Base-by-base conservation (phyloP, 257 asterid genomes). In the Orobanche coerulescens region DNA sequence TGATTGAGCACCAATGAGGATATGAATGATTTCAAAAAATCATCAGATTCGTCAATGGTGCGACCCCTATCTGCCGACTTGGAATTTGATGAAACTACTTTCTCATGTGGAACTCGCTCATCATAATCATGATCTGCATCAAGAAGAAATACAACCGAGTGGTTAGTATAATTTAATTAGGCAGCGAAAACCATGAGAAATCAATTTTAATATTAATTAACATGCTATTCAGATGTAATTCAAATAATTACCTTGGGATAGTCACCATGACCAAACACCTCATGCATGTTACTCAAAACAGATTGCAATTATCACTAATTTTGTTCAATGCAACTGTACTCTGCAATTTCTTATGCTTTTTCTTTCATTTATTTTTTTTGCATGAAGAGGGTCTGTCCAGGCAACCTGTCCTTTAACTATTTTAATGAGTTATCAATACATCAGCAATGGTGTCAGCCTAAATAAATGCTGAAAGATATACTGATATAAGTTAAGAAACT, bases 1-100 rank as follows among this genome's bases (percentile, higher is more conserved):
- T 59, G 73, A 42, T 66, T 28, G 50, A 58, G 58, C 59, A 56
- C 76, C 16, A 80, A 25, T 25, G 83, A 62, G 61, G 79, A 65
- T 60, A 70, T 65, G 63, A 72, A 77, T 50, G 88, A 56, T 68
- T 81, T 74, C 81, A 73, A 77, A 58, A 83, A 79, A 51, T 79
- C 85, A 64, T 78, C 83, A 1, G 88, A 72, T 55, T 76, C 80
- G 6, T 72, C 75, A 49, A 28, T 19, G 24, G 39, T 58, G 24
- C 58, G 66, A 49, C 65, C 69, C 43, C 33, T 75, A 42, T 71
- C 77, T 16, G 65, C 57, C 52, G 46, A 69, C 62, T 48, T 49
- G 62, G 84, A 70, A 52, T 62, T 59, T 49, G 83, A 65, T 16
- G 74, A 22, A 61, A 66, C 66, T 64, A 59, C 82, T 67, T 61